A percentile compares a stretch with the other conserved stretches of the same genome.
These are phyloP conservation scores for Cladosporium halotolerans DNA, from an alignment of 2,329 filamentous ascomycete species.

Conservation along the genomic window DNA sequence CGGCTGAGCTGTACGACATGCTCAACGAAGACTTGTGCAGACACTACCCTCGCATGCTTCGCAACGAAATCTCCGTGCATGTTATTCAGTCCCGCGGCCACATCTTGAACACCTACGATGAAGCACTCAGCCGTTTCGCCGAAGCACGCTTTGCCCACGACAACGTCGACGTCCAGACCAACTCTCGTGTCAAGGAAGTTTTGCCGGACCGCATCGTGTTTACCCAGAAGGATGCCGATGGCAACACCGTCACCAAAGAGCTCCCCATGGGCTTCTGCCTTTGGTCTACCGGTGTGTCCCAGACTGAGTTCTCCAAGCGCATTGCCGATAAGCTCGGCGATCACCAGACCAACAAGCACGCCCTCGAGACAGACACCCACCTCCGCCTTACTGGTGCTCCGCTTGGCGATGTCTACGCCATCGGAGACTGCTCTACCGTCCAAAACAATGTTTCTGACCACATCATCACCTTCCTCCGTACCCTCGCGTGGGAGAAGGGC, in stretches of 20 bases:
- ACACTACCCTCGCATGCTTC: slow-evolving; percentile 80
- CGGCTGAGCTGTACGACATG: slow-evolving; percentile 91
- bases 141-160: slow-evolving; percentile 88
- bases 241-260: slow-evolving; percentile 76
- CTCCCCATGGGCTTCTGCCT: slow-evolving; percentile 93
- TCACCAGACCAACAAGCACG: slow-evolving; percentile 78
- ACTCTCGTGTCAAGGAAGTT: slow-evolving; percentile 88
- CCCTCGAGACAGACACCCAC: slow-evolving; percentile 90
- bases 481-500: slow-evolving; percentile 84
- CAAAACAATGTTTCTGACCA: slow-evolving; percentile 96
- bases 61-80: slow-evolving; percentile 96
- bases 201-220: slow-evolving; percentile 78
- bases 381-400: slow-evolving; percentile 83
- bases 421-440: slow-evolving; percentile 92
- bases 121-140: slow-evolving; percentile 85
- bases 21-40: slow-evolving; percentile 85
- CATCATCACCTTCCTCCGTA: slow-evolving; percentile 82
- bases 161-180: slow-evolving; percentile 84
- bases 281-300: slow-evolving; percentile 93
- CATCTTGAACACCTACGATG: slow-evolving; percentile 97
- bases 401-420: slow-evolving; percentile 89
- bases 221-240: slow-evolving; percentile 70
- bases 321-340: slow-evolving; percentile 67
- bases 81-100: slow-evolving; percentile 91
- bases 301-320: slow-evolving; percentile 71